Base-by-base conservation (phyloP, 2,329 filamentous ascomycete species). In the Eutypa lata region DNA sequence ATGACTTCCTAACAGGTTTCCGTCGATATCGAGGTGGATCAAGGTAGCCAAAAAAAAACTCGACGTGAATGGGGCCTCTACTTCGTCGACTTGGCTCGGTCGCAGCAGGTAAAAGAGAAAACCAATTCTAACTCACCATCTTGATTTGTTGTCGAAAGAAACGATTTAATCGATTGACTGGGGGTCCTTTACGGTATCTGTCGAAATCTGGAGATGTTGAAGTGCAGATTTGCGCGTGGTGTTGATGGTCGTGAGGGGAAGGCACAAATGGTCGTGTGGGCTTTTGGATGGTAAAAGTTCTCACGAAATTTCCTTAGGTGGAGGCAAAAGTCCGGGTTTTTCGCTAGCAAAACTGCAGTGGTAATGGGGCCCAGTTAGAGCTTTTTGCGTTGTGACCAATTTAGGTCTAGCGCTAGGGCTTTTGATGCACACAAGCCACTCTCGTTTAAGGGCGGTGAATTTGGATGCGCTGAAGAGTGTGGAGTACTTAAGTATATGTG, bases 41-140 rank as follows among this genome's bases (percentile, higher is more conserved):
- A 40, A 38, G 14, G 42, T 42, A 46, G n/a, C n/a, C n/a, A n/a
- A n/a, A n/a, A n/a, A n/a, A n/a, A n/a, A n/a, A n/a, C n/a, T 37
- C 49, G 38, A 31, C 26, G 26, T 31, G 26, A 5, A 31, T 31
- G 26, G 6, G 35, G 35, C 31, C n/a, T 33, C 51, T 56, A 50
- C 53, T 56, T 58, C 38, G 50, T 54, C 22, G 55, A 57, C 44
- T 38, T 51, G 49, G 40, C 51, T 44, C 14, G 35, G 26, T 5
- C 26, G 26, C 26, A 10, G 26, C 26, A 10, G 26, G 42, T 56
- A 55, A 53, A 7, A 47, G 48, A 54, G n/a, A 16, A 7, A 8
- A 7, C 38, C 33, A 49, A 43, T 46, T 58, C 43, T n/a, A 37
- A 70, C 83, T 84, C 82, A 88, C 84, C 84, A 88, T 88, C 73